Conservation (phyloP, 768 basidiomycete species). For the Agaricus subrufescens region DNA sequence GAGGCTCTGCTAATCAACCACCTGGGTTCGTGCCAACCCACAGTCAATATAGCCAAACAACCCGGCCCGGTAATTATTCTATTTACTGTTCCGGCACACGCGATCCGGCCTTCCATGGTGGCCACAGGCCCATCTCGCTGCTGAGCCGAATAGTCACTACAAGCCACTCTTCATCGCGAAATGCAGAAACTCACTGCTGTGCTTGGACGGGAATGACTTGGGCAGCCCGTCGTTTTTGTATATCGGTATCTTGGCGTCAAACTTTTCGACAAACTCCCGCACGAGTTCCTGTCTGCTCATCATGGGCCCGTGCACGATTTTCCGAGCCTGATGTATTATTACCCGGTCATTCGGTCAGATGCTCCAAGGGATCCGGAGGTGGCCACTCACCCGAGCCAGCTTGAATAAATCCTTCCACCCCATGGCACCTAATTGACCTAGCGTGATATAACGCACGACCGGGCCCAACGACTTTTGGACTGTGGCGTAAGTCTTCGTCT, state of each 20-base stretch:
- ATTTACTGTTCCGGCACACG: background rate
- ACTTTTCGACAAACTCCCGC: background rate
- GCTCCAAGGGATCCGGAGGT: background rate
- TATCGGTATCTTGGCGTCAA: background rate
- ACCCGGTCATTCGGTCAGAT: too few relatives aligned
- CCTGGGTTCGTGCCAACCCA: too few relatives aligned
- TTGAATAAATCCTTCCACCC: slow-evolving; percentile 2
- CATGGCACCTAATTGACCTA: background rate
- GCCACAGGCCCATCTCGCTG: background rate
- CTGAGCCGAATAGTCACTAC: background rate
- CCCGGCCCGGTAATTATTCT: background rate
- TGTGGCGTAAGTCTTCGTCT: background rate
- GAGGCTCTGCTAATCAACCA: too few relatives aligned
- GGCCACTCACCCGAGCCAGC: background rate
- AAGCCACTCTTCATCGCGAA: background rate
- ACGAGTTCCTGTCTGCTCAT: slow-evolving; percentile 3
- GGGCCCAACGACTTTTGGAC: too few relatives aligned
- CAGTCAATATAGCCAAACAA: too few relatives aligned
- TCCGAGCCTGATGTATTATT: background rate
- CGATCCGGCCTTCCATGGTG: background rate
- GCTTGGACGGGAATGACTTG: background rate
- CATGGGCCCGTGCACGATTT: background rate
- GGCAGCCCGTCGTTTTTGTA: background rate
- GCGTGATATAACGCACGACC: background rate
- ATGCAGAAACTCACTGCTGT: background rate